phyloP scores from a whole-genome alignment of 768 basidiomycete genomes.

The Candolleomyces eurysporus region DNA sequence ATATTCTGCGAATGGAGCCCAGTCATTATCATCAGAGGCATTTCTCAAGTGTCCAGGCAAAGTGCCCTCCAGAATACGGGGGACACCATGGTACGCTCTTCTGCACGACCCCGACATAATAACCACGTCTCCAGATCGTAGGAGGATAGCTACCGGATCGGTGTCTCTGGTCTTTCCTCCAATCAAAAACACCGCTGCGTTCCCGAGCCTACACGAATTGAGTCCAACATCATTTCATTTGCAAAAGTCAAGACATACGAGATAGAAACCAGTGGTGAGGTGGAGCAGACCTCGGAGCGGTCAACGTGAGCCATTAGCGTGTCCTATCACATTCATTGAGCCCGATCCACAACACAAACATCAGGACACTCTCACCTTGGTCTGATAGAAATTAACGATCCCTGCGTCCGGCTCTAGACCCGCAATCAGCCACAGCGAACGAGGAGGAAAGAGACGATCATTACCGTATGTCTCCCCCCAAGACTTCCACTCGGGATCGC shows the following conservation, averaged over 20 bases:
- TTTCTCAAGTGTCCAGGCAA: conserved; percentile 59
- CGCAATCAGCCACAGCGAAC: not conserved
- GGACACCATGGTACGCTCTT: conserved; percentile 94
- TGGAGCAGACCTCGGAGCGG: conserved; percentile 90
- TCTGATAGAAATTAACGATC: conserved; percentile 94
- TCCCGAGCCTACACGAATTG: conserved; percentile 64
- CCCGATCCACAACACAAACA: no score
- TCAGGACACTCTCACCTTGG: conserved; percentile 40
- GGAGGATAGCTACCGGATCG: conserved; percentile 75
- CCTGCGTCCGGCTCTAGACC: conserved; percentile 87
- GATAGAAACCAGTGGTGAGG: conserved; percentile 89
- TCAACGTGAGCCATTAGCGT: conserved; percentile 98
- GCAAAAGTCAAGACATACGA: conserved; percentile 55
- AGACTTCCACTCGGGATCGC: conserved; percentile 60
- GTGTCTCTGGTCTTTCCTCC: conserved; percentile 78
- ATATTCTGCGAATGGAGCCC: conserved; percentile 64
- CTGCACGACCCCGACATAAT: conserved; percentile 91
- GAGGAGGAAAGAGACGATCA: not conserved
- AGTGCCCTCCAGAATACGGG: conserved; percentile 81
- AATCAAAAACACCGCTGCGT: conserved; percentile 86
- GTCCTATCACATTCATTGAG: conserved; percentile 44
- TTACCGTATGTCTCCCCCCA: conserved; percentile 83
- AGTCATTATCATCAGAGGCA: conserved; percentile 38
- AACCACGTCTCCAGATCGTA: conserved; percentile 88
- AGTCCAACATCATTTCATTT: not conserved